Conservation (phyloP, 148 eudicot species). For the Simmondsia chinensis region DNA sequence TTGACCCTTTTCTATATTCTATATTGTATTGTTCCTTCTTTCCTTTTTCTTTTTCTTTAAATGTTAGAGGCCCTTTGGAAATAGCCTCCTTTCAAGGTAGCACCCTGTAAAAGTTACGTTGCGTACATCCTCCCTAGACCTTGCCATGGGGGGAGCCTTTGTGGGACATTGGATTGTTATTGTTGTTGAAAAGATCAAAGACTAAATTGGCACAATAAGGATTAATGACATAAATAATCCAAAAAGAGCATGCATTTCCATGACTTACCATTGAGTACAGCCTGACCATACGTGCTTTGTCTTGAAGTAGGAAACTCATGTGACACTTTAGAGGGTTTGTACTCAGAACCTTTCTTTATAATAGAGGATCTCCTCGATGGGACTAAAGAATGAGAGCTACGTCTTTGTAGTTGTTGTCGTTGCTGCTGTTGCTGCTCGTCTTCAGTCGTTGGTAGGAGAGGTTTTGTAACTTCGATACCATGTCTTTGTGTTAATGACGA, state of each 20-base stretch:
- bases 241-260: neutral
- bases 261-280: conserved; percentile 73
- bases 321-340: conserved; percentile 28
- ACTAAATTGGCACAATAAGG: neutral
- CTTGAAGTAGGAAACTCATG: conserved; percentile 49
- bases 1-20: too few species aligned
- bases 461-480: conserved; percentile 64
- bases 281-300: conserved; percentile 66
- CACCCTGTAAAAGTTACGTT: too few species aligned
- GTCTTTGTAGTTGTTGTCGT: too few species aligned
- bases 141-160: too few species aligned
- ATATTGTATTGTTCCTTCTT: too few species aligned
- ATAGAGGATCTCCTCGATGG: conserved; percentile 39
- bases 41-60: too few species aligned
- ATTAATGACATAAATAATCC: neutral
- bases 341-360: conserved; percentile 34
- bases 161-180: too few species aligned
- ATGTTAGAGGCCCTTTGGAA: too few species aligned
- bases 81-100: too few species aligned
- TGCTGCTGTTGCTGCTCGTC: conserved; percentile 36
- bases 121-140: too few species aligned
- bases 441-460: conserved; percentile 42
- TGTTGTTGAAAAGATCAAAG: too few species aligned
- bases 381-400: conserved; percentile 65
- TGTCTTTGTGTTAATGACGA: conserved; percentile 69